Base-by-base conservation (phyloP, 2,329 filamentous ascomycete genomes). In the Helotiales sp. region DNA sequence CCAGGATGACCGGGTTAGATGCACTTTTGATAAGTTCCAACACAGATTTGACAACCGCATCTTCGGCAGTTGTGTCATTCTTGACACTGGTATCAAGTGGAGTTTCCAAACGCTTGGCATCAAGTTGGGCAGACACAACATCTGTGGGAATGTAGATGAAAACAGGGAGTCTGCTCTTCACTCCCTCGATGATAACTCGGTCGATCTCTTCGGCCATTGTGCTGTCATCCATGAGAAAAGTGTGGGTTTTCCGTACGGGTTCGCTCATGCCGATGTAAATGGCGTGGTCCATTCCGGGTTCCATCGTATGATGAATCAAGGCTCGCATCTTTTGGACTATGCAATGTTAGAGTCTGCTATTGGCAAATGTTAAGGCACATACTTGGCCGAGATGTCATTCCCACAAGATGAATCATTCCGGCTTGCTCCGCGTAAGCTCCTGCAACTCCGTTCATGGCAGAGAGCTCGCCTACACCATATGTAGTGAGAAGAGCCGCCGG, bases 361-460 rank as follows among this genome's bases (percentile, higher is more conserved):
- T 20, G 8, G 40, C 5, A 20, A 20, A 43, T 5, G 5, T 4
- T 43, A 4, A 8, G 34, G 11, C 6, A 15, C 71, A 43, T 55
- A 73, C 72, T 37, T 37, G 64, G 62, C 66, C 72, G 58, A 28
- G 69, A 58, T 22, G 72, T 65, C 72, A 72, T 74, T 11, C 86
- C 86, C 24, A 88, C 85, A 49, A 89, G 83, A 70, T 89, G 86
- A 11, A 88, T 82, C 22, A 89, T 82, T 0, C 85, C 80, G 0
- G 84, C 84, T 32, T 80, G 80, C 76, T 89, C 87, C 10, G 85
- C 82, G 72, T 84, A 88, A 3, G 86, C 84, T 0, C 86, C 87
- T 2, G 85, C 86, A 69, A 87, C 82, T 40, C 83, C 86, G 71
- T 88, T 88, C 73, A 88, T 80, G 6, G 86, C 85, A 3, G 85